These are phyloP conservation scores for Phytophthora tentaculata DNA, from an alignment of 352 stramenopile species.

Conservation along the genomic window DNA sequence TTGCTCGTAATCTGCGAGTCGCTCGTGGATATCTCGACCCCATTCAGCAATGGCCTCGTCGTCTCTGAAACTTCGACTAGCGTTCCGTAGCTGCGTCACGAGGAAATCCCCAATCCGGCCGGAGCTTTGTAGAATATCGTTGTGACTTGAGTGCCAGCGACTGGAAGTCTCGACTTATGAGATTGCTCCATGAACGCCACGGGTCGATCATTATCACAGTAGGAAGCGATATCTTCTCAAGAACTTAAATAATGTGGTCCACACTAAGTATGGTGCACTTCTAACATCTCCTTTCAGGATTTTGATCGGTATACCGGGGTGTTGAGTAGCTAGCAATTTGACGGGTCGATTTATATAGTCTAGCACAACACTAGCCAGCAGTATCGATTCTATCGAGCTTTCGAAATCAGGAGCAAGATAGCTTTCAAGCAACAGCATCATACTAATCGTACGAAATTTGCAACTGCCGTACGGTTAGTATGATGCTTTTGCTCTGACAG, in stretches of 20 bases:
- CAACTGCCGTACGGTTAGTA: too few relatives aligned
- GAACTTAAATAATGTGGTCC: neutral
- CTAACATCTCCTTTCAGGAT: too few relatives aligned
- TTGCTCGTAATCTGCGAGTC: conserved; percentile 23
- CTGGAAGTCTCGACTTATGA: neutral
- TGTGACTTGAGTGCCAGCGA: conserved; percentile 3
- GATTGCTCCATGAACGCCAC: conserved; percentile 4
- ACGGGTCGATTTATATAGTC: too few relatives aligned
- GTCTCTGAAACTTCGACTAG: neutral
- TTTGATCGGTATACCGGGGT: too few relatives aligned
- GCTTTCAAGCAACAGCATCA: too few relatives aligned
- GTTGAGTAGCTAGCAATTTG: too few relatives aligned
- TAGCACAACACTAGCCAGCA: too few relatives aligned
- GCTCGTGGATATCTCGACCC: neutral
- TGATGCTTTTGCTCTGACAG: too few relatives aligned
- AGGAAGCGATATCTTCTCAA: too few relatives aligned
- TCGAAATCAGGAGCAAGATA: too few relatives aligned
- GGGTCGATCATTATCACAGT: neutral
- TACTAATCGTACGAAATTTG: too few relatives aligned
- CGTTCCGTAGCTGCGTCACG: neutral
- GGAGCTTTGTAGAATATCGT: neutral
- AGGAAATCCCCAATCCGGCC: conserved; percentile 7
- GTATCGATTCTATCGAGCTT: too few relatives aligned
- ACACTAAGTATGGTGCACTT: neutral
- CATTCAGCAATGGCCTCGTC: conserved; percentile 1